Base-by-base conservation (phyloP, 2,329 filamentous ascomycete species). In the Teratosphaeria epicoccoides region DNA sequence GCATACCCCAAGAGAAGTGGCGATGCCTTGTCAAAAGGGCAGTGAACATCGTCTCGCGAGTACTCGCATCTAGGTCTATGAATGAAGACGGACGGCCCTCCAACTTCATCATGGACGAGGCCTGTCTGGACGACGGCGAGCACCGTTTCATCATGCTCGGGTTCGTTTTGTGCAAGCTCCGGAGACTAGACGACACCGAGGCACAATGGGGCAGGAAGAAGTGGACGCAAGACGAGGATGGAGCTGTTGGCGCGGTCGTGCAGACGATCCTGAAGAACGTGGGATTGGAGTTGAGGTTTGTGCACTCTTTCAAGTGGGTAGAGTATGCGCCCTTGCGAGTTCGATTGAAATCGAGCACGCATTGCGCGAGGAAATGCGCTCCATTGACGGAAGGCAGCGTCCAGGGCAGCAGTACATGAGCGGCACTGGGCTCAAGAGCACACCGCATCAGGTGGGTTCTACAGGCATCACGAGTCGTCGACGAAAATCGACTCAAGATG, bases 121-220 rank as follows among this genome's bases (percentile, higher is more conserved):
- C 24, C 5, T 12, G 22, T 20, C n/a, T 3, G 9, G 33, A 40
- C 9, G 33, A 22, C 6, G n/a, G 20, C 33, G 33, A 20, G 14
- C n/a, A 22, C 28, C 47, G 47, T n/a, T 28, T 49, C 3, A 28
- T 49, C 3, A 49, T 49, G 47, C 24, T 49, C n/a, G 47, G 40
- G 6, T 40, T 49, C 10, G 47, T 20, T 3, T 23, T 40, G 24
- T 24, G 47, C 47, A 14, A 10, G 7, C 24, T 49, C 28, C 28
- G 47, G 11, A 10, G 24, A 1, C 17, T 28, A 9, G 47, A 37
- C 20, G 12, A 48, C n/a, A 23, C 46, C 2, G 46, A 48, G 6
- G 47, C 47, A 10, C 28, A 40, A 17, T 49, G 47, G 47, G 20
- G 47, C 2, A 20, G 11, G 2, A 20, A 6, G 12, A 49, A 49